Evolutionary conservation across 2,329 filamentous ascomycete genomes (phyloP).

Genomic region (Cladophialophora psammophila): DNA sequence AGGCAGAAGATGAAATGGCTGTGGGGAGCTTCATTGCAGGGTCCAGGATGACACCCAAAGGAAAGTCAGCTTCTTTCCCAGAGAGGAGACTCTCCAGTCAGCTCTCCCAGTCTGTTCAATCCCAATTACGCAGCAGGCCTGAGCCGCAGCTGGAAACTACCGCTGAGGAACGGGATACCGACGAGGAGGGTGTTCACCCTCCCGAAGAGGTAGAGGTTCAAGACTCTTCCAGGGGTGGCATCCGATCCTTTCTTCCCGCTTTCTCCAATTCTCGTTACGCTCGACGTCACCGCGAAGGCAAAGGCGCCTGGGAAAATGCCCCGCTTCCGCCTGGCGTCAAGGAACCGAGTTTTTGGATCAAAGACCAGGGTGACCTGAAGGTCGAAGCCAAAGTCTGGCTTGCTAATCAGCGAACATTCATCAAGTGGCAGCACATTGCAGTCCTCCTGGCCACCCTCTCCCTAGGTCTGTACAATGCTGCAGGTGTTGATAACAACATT

Average conservation of each 20-base stretch:
- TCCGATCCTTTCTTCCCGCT: conserved; percentile 78
- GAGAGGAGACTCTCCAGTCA: conserved; percentile 34
- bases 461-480: conserved; percentile 86
- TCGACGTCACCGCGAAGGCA: conserved; percentile 52
- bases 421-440: conserved; percentile 97
- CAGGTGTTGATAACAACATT: conserved; percentile 74
- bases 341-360: conserved; percentile 86
- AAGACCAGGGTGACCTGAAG: conserved; percentile 88
- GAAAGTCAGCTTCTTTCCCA: conserved; percentile 29
- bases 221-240: conserved; percentile 59
- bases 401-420: conserved; percentile 95
- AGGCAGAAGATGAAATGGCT: conserved; percentile 84
- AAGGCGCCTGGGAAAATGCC: conserved; percentile 48
- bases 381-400: conserved; percentile 99
- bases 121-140: conserved; percentile 14
- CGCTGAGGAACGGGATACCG: conserved; percentile 57
- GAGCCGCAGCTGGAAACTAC: conserved; percentile 35
- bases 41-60: conserved; percentile 38
- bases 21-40: conserved; percentile 85
- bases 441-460: conserved; percentile 85
- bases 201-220: conserved; percentile 36
- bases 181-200: conserved; percentile 55
- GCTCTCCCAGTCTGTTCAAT: conserved; percentile 42
- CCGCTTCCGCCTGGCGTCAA: conserved; percentile 84
- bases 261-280: conserved; percentile 84